These are phyloP conservation scores for Acanthamoeba culbertsoni DNA, from an alignment of 208 protist genomes.

Conservation along the genomic window DNA sequence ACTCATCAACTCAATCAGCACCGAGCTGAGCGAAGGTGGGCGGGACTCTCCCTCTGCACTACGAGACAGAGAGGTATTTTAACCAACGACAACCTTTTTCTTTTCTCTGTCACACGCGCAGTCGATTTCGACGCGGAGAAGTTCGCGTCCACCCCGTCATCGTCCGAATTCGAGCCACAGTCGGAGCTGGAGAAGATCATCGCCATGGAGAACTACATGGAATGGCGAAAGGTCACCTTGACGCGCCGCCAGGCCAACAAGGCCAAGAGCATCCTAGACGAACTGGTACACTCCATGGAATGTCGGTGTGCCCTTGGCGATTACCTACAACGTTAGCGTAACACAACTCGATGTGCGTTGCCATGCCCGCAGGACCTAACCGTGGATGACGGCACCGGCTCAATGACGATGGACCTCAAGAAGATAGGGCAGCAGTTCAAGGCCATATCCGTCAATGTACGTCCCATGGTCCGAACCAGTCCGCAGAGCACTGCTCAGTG, in stretches of 20 bases:
- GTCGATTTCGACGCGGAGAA: neutral
- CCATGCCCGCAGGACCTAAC: neutral
- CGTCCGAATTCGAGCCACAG: neutral
- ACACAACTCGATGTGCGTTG: no score
- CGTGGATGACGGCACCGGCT: neutral
- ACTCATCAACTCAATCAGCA: neutral
- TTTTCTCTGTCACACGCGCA: no score
- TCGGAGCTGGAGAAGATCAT: slow-evolving; percentile 26
- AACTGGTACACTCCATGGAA: neutral
- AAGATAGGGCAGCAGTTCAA: neutral
- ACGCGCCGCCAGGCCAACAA: slow-evolving; percentile 52
- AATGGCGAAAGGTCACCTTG: slow-evolving; percentile 58
- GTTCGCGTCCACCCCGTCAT: neutral
- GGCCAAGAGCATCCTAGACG: neutral
- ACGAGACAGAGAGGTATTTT: no score
- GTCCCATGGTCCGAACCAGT: no score
- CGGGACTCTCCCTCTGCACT: neutral
- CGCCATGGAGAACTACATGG: slow-evolving; percentile 53
- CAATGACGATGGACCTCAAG: neutral
- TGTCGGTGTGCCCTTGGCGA: no score
- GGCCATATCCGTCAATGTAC: neutral
- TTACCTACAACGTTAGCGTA: no score
- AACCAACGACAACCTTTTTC: no score
- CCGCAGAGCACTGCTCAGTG: no score
- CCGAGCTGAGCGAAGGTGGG: neutral